Conservation (phyloP, 352 stramenopile genomes). For the Globisporangium mamillatum region DNA sequence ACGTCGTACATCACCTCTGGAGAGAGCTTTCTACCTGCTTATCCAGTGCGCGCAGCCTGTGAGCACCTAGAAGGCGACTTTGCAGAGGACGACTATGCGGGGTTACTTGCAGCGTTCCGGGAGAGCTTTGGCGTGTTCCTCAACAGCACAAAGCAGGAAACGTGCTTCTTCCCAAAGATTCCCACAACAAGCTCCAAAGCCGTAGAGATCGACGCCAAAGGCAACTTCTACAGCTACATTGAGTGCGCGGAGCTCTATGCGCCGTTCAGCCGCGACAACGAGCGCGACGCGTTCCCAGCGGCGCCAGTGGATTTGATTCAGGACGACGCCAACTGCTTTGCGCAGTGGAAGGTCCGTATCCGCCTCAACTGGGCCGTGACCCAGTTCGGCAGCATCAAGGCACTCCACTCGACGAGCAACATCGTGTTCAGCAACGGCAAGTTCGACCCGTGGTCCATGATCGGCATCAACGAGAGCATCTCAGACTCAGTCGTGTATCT, state of each 20-base stretch:
- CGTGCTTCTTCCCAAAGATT: constrained; percentile 30
- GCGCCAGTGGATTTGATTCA: constrained; percentile 22
- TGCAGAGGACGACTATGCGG: constrained; percentile 12
- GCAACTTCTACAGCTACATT: constrained; percentile 40
- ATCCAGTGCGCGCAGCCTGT: constrained; percentile 37
- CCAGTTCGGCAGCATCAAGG: constrained; percentile 52
- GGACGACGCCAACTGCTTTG: constrained; percentile 33
- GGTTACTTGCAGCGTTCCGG: constrained; percentile 30
- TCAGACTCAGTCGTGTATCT: constrained; percentile 51
- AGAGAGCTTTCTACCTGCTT: constrained; percentile 30
- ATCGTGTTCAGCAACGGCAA: constrained; percentile 72
- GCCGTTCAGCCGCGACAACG: constrained; percentile 38
- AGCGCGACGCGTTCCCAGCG: constrained; percentile 37
- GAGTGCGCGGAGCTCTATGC: constrained; percentile 51
- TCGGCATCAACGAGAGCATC: constrained; percentile 38
- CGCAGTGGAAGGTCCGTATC: constrained; percentile 41
- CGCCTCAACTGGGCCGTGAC: constrained; percentile 42
- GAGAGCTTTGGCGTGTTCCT: constrained; percentile 46
- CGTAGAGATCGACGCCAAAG: constrained; percentile 26
- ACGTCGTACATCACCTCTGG: constrained; percentile 54
- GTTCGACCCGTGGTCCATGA: constrained; percentile 59
- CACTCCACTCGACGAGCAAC: constrained; percentile 41
- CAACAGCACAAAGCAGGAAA: constrained; percentile 35
- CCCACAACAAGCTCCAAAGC: constrained; percentile 20
- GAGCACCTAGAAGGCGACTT: constrained; percentile 30